Base-by-base conservation (phyloP, 768 basidiomycete species). In the Trametes gibbosa region DNA sequence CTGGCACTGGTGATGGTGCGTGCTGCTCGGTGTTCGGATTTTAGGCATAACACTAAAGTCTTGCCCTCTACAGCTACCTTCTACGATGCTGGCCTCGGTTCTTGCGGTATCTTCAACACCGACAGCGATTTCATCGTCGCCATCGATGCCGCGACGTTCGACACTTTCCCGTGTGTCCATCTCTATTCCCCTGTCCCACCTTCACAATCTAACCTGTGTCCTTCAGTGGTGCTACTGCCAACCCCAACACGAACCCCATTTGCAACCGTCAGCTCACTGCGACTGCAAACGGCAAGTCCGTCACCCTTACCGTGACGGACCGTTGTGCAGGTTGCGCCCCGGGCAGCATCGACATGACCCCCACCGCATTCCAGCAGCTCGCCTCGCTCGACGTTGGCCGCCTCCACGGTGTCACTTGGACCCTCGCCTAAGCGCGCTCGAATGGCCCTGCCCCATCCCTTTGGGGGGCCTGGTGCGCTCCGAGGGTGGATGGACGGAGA, bases 31-130 rank as follows among this genome's bases (percentile, higher is more conserved):
- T 5, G 13, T 39, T 5, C 37, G 16, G 4, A 17, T 17, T 13
- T 17, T 39, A 6, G 37, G 10, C 29, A 32, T 32, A 10, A 4
- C 29, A n/a, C n/a, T n/a, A n/a, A n/a, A n/a, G n/a, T n/a, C n/a
- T n/a, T n/a, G 29, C 29, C 29, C 6, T 6, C 14, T 23, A 14
- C 32, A 64, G 76, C 63, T 24, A 77, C 76, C 7, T 77, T 19
- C 39, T 78, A 68, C 52, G 34, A 2, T 0, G 50, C 64, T 8
- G 79, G 77, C 41, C 73, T 77, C 13, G 79, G 78, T 24, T 74
- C 79, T 7, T 80, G 79, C 54, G 79, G 78, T 17, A 43, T 63
- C 53, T 71, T 67, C 52, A 77, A 74, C 66, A 63, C 2, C 10
- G 66, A 63, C 24, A 19, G 5, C 13, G 58, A 80, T 7, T 5